Percentiles rank a stretch among this genome's conserved stretches.
These are phyloP conservation scores for Leccinum olivaceoglutinosum DNA, from an alignment of 1,284 basidiomycete genomes.

Conservation along the genomic window DNA sequence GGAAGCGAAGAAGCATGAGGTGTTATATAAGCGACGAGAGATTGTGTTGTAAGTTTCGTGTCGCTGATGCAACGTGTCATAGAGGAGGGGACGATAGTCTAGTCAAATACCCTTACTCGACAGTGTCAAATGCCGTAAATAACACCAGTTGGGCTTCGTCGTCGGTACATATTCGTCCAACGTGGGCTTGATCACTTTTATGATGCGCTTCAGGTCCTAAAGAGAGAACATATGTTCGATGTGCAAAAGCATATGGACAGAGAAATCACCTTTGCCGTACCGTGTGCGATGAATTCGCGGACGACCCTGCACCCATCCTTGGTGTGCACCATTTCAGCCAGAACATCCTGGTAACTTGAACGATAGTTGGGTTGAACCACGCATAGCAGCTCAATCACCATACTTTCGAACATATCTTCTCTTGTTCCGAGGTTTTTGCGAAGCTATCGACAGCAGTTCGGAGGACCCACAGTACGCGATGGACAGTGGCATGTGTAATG, in stretches of 20 bases:
- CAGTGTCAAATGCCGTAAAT: conserved; percentile 81
- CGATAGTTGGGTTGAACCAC: conserved; percentile 3
- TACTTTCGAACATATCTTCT: conserved; percentile 35
- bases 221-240: too few relatives aligned
- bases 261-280: conserved; percentile 64
- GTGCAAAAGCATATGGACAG: neutral
- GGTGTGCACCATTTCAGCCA: conserved; percentile 89
- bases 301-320: conserved; percentile 84
- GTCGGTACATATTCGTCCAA: conserved; percentile 79
- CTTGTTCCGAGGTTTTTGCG: conserved; percentile 54
- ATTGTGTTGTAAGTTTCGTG: conserved; percentile 79
- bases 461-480: too few relatives aligned
- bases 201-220: conserved; percentile 82
- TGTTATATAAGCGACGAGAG: conserved; percentile 62
- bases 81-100: neutral
- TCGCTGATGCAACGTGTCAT: conserved; percentile 46
- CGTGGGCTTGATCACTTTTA: conserved; percentile 81
- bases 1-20: conserved; percentile 49
- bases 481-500: conserved; percentile 37
- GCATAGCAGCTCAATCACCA: neutral
- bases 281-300: conserved; percentile 75
- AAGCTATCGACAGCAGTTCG: conserved; percentile 39
- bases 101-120: conserved; percentile 55
- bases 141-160: conserved; percentile 85
- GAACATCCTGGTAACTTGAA: conserved; percentile 67